Evolutionary conservation across 176 grass and related monocot species (phyloP).

Genomic region (Avena insularis): DNA sequence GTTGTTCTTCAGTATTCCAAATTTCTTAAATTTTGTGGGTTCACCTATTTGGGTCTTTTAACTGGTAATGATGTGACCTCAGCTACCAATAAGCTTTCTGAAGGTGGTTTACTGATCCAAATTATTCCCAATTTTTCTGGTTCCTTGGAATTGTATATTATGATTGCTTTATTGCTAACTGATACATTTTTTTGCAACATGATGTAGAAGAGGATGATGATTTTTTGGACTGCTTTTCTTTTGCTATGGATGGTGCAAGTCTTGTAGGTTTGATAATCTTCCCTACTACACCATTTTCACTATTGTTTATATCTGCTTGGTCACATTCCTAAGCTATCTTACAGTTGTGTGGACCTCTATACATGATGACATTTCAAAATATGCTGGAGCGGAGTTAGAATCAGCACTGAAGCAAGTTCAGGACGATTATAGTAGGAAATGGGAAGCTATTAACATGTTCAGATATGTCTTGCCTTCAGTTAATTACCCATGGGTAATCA

Average conservation of each 20-base stretch:
- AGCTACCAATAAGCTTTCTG: slow-evolving; percentile 59
- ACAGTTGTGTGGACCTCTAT: slow-evolving; percentile 72
- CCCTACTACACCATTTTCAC: slow-evolving; percentile 16
- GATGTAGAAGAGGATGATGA: slow-evolving; percentile 66
- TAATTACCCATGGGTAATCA: slow-evolving; percentile 80
- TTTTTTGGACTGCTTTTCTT: slow-evolving; percentile 58
- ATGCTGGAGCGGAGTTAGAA: slow-evolving; percentile 52
- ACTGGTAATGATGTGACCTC: slow-evolving; percentile 68
- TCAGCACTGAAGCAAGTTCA: slow-evolving; percentile 60
- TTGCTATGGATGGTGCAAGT: slow-evolving; percentile 65
- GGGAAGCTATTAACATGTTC: slow-evolving; percentile 77
- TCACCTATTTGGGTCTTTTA: slow-evolving; percentile 75
- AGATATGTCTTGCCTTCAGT: slow-evolving; percentile 64
- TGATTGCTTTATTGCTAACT: slow-evolving; percentile 42
- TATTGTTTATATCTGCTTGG: slow-evolving; percentile 28
- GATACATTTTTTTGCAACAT: slow-evolving; percentile 54
- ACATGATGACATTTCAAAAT: slow-evolving; percentile 61
- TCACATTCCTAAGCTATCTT: slow-evolving; percentile 39
- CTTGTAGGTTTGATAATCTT: slow-evolving; percentile 71
- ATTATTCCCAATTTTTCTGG: slow-evolving; percentile 23
- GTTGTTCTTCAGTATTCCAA: slow-evolving; percentile 58
- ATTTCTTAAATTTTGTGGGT: slow-evolving; percentile 71
- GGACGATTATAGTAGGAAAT: slow-evolving; percentile 53
- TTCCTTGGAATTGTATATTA: slow-evolving; percentile 11
- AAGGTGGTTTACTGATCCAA: slow-evolving; percentile 54